A percentile compares a stretch with the other conserved stretches of the same genome.
Conservation (phyloP, 768 basidiomycete genomes). For the Phallus indusiatus region DNA sequence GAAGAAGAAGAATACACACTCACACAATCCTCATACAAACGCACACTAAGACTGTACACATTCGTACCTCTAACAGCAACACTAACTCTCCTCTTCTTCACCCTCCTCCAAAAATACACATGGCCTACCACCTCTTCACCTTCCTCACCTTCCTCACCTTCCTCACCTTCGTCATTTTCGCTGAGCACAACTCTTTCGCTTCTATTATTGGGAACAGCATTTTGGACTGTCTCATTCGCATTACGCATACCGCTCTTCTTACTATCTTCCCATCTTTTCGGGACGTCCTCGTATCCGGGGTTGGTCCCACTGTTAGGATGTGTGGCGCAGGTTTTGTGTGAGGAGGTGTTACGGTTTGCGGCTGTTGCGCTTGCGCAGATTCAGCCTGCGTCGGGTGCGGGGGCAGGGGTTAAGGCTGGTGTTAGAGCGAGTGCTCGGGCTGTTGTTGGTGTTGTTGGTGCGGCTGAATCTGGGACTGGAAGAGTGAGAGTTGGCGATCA, state of each 20-base stretch:
- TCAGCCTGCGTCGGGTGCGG: constrained; percentile 21
- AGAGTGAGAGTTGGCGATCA: constrained; percentile 24
- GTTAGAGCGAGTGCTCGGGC: constrained; percentile 4
- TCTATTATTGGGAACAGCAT: constrained; percentile 45
- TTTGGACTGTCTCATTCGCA: constrained; percentile 52
- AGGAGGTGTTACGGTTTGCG: constrained; percentile 45
- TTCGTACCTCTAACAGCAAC: neutral
- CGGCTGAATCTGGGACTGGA: too few relatives aligned
- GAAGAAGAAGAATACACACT: constrained; percentile 15
- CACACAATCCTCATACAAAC: neutral
- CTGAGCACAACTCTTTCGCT: constrained; percentile 41
- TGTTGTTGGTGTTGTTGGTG: constrained; percentile 31
- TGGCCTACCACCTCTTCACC: neutral
- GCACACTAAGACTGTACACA: neutral
- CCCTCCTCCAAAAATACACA: neutral
- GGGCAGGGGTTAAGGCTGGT: constrained; percentile 23
- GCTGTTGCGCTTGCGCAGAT: constrained; percentile 42
- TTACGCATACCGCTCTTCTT: constrained; percentile 40
- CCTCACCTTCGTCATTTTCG: neutral
- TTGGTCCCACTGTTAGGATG: constrained; percentile 31
- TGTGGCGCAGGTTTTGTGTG: constrained; percentile 39
- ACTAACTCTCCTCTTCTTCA: neutral
- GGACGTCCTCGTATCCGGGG: constrained; percentile 25
- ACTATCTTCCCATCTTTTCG: constrained; percentile 23
- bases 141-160: neutral